These are phyloP conservation scores for Rhodotorula sp. DNA, from an alignment of 1,284 basidiomycete genomes.

Conservation along the genomic window DNA sequence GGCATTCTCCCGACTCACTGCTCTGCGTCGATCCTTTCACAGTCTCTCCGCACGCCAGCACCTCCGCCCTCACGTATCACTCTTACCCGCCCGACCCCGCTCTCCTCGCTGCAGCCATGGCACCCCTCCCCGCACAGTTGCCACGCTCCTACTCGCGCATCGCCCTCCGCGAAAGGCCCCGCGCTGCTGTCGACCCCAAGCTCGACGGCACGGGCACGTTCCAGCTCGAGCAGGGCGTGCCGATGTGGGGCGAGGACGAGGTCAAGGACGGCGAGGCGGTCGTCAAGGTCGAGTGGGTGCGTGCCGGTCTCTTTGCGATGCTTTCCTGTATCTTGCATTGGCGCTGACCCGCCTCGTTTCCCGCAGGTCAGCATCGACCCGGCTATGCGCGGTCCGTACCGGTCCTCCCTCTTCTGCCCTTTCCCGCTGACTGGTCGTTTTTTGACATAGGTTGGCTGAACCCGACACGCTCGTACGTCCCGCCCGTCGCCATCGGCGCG, in stretches of 20 bases:
- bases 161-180: slow-evolving; percentile 49
- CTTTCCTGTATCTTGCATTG: no score
- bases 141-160: slow-evolving; percentile 38
- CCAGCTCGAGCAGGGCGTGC: slow-evolving; percentile 37
- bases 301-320: not conserved
- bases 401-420: not conserved
- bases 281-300: slow-evolving; percentile 47
- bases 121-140: slow-evolving; percentile 15
- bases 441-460: slow-evolving; percentile 42
- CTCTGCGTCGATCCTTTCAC: no score
- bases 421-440: no score
- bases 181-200: slow-evolving; percentile 45
- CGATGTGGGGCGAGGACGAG: slow-evolving; percentile 33
- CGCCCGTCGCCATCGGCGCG: slow-evolving; percentile 42
- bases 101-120: slow-evolving; percentile 9
- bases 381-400: slow-evolving; percentile 35
- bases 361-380: slow-evolving; percentile 46
- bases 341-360: not conserved
- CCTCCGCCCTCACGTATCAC: not conserved
- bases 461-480: slow-evolving; percentile 40
- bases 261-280: slow-evolving; percentile 46
- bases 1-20: not conserved
- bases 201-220: slow-evolving; percentile 45
- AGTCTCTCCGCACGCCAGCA: no score
- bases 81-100: not conserved